Evolutionary conservation across 108 stramenopile species (phyloP).

Genomic region (Skeletonema menzelii): DNA sequence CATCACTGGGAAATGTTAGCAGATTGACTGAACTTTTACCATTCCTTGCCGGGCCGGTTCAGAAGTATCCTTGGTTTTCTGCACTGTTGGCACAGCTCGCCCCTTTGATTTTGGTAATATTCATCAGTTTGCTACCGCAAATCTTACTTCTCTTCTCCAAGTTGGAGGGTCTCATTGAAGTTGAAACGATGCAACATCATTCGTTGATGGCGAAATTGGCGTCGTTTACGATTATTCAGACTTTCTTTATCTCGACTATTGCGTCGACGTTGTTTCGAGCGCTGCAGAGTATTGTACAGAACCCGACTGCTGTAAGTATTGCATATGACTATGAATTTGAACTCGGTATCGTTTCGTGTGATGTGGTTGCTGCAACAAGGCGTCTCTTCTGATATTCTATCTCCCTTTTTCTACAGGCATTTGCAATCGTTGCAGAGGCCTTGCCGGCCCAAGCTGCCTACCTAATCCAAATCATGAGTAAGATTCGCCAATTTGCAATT

Average conservation of each 20-base stretch:
- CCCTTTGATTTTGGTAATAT: slow-evolving; percentile 54
- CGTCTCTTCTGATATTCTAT: no score
- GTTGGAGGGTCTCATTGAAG: slow-evolving; percentile 60
- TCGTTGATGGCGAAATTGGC: slow-evolving; percentile 63
- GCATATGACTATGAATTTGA: not conserved
- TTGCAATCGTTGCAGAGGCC: slow-evolving; percentile 51
- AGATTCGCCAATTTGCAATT: not conserved
- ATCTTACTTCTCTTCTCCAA: slow-evolving; percentile 37
- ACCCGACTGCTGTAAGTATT: not conserved
- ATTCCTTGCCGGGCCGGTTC: slow-evolving; percentile 31
- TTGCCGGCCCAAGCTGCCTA: slow-evolving; percentile 56
- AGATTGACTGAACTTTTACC: slow-evolving; percentile 42
- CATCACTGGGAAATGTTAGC: slow-evolving; percentile 56
- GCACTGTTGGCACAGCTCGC: slow-evolving; percentile 49
- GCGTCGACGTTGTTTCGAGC: slow-evolving; percentile 49
- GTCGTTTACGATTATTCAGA: slow-evolving; percentile 70
- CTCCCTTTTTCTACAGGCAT: not conserved
- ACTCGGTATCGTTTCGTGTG: no score
- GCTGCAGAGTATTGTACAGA: slow-evolving; percentile 40
- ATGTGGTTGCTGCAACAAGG: no score
- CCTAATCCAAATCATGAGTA: slow-evolving; percentile 58
- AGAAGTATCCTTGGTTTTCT: slow-evolving; percentile 47
- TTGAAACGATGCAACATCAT: slow-evolving; percentile 49
- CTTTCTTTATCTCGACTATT: slow-evolving; percentile 71
- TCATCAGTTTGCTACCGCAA: slow-evolving; percentile 36